A percentile compares a stretch with the other conserved stretches of the same genome.
These are phyloP conservation scores for Sporothrix globosa DNA, from an alignment of 2,329 filamentous ascomycete species.

Conservation along the genomic window DNA sequence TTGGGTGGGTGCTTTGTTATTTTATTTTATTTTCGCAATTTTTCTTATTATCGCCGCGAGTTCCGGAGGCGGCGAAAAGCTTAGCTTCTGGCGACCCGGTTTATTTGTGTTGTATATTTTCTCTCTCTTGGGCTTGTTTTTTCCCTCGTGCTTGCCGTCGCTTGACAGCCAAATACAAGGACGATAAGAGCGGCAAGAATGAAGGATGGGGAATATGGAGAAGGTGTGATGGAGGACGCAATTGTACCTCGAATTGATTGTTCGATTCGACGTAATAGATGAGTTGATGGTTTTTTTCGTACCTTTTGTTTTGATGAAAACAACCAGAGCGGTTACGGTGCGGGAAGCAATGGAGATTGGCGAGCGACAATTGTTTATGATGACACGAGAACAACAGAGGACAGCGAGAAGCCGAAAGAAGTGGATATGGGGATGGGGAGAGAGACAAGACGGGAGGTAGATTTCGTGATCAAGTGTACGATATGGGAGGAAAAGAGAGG, in stretches of 20 bases:
- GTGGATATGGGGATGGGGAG: constrained; percentile 17
- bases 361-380: constrained; percentile 21
- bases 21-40: constrained; percentile 29
- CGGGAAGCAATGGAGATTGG: constrained; percentile 28
- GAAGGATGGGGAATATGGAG: background rate
- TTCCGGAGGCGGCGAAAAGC: constrained; percentile 35
- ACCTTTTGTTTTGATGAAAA: constrained; percentile 1
- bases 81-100: constrained; percentile 34
- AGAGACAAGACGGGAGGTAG: background rate
- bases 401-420: constrained; percentile 15
- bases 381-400: constrained; percentile 32
- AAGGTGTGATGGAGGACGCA: constrained; percentile 7
- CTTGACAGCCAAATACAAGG: constrained; percentile 23
- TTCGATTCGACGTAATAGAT: background rate
- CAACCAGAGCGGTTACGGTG: background rate
- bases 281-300: background rate
- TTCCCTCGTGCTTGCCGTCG: constrained; percentile 15
- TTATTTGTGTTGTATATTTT: constrained; percentile 26
- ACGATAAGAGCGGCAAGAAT: background rate
- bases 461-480: too few relatives aligned
- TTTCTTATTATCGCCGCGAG: constrained; percentile 36
- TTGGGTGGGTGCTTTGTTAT: constrained; percentile 26
- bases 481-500: too few relatives aligned
- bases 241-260: constrained; percentile 6
- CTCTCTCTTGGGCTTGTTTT: background rate